A percentile compares a stretch with the other conserved stretches of the same genome.
Conservation (phyloP, 495 filamentous ascomycete species). For the Talaromyces ruber region DNA sequence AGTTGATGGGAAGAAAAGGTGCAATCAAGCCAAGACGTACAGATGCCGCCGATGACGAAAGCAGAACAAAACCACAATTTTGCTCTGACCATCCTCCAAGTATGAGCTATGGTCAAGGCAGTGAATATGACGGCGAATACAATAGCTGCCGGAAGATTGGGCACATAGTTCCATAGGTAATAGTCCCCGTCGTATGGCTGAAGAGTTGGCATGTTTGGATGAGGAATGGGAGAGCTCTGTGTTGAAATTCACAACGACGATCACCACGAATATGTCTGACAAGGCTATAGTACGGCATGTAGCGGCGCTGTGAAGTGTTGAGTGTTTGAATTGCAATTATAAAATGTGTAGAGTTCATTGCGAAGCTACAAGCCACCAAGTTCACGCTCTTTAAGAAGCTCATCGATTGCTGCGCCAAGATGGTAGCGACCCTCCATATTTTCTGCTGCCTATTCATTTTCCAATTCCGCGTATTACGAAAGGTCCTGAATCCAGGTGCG, state of each 20-base stretch:
- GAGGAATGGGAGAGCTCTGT: not conserved
- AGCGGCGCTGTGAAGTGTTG: too few relatives aligned
- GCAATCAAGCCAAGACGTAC: constrained; percentile 10
- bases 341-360: not conserved
- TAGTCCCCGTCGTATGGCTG: constrained; percentile 7
- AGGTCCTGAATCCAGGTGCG: not conserved
- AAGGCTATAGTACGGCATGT: not conserved
- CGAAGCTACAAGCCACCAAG: too few relatives aligned
- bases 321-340: not conserved
- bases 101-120: constrained; percentile 11
- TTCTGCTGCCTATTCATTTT: not conserved
- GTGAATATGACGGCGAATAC: constrained; percentile 17
- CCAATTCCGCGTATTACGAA: not conserved
- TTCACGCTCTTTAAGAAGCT: not conserved
- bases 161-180: constrained; percentile 18
- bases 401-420: not conserved
- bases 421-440: not conserved
- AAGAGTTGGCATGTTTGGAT: not conserved
- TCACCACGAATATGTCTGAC: not conserved
- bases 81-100: constrained; percentile 13
- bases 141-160: constrained; percentile 13
- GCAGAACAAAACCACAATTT: constrained; percentile 22
- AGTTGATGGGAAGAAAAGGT: not conserved
- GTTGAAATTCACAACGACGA: not conserved
- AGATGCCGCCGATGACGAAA: constrained; percentile 18